Percentiles rank a stretch among this genome's conserved stretches.
Conservation (phyloP, 176 grass and related monocot genomes). For the Poa annua region DNA sequence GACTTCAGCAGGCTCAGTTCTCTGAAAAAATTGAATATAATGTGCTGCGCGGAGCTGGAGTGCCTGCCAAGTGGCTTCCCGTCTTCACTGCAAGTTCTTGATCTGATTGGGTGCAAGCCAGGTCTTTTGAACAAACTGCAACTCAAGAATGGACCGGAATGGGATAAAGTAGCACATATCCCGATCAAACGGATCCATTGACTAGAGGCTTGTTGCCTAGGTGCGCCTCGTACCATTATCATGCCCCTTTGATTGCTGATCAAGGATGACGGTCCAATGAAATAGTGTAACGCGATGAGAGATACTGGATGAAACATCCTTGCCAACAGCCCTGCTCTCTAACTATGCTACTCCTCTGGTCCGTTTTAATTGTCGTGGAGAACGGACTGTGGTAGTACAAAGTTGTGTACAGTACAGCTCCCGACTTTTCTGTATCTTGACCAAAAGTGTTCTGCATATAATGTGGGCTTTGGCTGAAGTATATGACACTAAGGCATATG, state of each 20-base stretch:
- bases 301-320: neutral
- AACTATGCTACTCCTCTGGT: neutral
- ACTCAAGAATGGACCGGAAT: slow-evolving; percentile 40
- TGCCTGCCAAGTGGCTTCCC: slow-evolving; percentile 50
- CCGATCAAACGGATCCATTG: slow-evolving; percentile 38
- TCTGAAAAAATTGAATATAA: slow-evolving; percentile 57
- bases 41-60: slow-evolving; percentile 46
- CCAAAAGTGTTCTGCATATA: neutral
- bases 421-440: neutral
- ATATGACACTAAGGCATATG: neutral
- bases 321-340: neutral
- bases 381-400: no score
- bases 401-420: no score
- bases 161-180: slow-evolving; percentile 48
- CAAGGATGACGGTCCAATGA: neutral
- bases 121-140: slow-evolving; percentile 34
- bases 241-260: neutral
- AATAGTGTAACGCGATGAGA: neutral
- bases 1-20: slow-evolving; percentile 42
- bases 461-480: neutral
- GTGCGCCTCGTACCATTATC: neutral
- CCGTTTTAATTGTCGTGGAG: no score
- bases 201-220: slow-evolving; percentile 4
- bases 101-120: slow-evolving; percentile 53
- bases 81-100: slow-evolving; percentile 54